phyloP scores from a whole-genome alignment of 257 asterid species.

The Fraxinus excelsior region DNA sequence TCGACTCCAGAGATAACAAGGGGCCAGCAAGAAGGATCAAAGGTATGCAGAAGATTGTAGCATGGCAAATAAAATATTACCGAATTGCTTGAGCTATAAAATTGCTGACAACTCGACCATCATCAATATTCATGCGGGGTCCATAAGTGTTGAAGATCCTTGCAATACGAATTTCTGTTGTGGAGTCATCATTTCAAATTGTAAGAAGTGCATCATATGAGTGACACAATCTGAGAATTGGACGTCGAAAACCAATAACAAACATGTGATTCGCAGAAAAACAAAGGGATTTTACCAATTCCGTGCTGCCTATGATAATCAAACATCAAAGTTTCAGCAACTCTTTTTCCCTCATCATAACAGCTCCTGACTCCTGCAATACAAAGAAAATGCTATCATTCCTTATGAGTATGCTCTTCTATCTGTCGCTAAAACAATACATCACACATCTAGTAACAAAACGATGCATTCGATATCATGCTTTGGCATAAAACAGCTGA shows the following conservation, averaged over 20 bases:
- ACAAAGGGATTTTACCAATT: constrained; percentile 49
- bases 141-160: constrained; percentile 97
- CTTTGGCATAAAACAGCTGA: background rate
- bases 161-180: constrained; percentile 88
- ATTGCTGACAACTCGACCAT: constrained; percentile 95
- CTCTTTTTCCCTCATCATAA: constrained; percentile 93
- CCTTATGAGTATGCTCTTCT: background rate
- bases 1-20: background rate
- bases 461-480: background rate
- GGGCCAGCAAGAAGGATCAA: background rate
- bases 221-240: background rate
- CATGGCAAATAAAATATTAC: constrained; percentile 37
- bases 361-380: constrained; percentile 87
- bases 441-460: background rate
- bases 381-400: background rate
- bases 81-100: constrained; percentile 94
- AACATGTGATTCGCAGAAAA: background rate
- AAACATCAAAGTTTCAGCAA: constrained; percentile 97
- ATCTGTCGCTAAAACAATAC: background rate
- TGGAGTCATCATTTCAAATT: background rate
- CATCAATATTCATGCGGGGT: constrained; percentile 95
- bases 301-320: constrained; percentile 98
- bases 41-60: background rate
- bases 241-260: background rate
- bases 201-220: background rate